These are phyloP conservation scores for Phaseolus lunatus DNA, from an alignment of 306 rosid species.

Conservation along the genomic window DNA sequence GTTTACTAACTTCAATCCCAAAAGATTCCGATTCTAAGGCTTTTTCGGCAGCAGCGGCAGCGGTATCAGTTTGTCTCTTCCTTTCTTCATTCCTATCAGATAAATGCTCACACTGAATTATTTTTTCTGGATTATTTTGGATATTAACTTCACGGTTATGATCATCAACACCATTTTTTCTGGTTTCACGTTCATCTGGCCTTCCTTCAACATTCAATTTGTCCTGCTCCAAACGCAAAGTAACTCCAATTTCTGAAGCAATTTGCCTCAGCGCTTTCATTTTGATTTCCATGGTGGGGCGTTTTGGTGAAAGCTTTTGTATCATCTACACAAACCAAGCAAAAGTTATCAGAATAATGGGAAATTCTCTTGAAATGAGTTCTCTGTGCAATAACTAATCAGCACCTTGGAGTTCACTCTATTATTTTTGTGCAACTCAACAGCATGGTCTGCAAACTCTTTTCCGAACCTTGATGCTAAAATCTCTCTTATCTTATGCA, in stretches of 20 bases:
- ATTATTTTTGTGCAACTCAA: constrained; percentile 60
- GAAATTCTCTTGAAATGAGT: not conserved
- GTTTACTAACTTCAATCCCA: constrained; percentile 41
- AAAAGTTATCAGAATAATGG: constrained; percentile 31
- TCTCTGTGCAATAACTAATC: not conserved
- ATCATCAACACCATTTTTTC: constrained; percentile 27
- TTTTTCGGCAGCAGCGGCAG: constrained; percentile 41
- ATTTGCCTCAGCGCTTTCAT: constrained; percentile 52
- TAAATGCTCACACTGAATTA: constrained; percentile 28
- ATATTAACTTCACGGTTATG: constrained; percentile 25
- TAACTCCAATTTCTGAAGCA: constrained; percentile 61
- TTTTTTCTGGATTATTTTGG: constrained; percentile 24
- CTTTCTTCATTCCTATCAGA: constrained; percentile 45
- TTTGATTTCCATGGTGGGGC: constrained; percentile 50
- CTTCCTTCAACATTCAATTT: constrained; percentile 40
- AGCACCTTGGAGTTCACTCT: constrained; percentile 63
- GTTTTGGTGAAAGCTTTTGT: constrained; percentile 57
- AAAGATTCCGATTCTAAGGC: constrained; percentile 50
- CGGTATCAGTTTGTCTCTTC: constrained; percentile 46
- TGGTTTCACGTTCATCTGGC: constrained; percentile 39
- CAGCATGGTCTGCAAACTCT: constrained; percentile 58
- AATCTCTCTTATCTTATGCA: constrained; percentile 61
- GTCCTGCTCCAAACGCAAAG: constrained; percentile 57
- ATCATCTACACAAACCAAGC: constrained; percentile 59
- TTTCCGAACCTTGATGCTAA: constrained; percentile 61